These are phyloP conservation scores for Phaseolus lunatus DNA, from an alignment of 306 rosid species.

Conservation along the genomic window DNA sequence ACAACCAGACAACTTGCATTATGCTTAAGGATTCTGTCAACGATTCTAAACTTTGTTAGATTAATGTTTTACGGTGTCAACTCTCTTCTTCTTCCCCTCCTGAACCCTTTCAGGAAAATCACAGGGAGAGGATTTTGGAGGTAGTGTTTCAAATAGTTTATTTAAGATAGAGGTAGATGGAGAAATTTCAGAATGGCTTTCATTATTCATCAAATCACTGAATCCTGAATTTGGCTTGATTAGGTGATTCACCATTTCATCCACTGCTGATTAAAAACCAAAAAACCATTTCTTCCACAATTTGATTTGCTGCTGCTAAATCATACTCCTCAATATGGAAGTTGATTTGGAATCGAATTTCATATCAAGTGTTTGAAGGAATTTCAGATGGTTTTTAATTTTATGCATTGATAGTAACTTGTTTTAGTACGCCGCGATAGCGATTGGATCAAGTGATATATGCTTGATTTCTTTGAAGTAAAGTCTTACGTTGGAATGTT, in stretches of 20 bases:
- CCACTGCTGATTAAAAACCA: too few relatives aligned
- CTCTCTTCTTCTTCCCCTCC: neutral
- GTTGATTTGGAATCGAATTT: constrained; percentile 13
- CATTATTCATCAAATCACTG: neutral
- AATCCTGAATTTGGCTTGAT: neutral
- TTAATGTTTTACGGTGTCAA: neutral
- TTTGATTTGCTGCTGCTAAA: constrained; percentile 3
- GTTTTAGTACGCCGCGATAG: neutral
- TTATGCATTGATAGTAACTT: neutral
- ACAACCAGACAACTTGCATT: neutral
- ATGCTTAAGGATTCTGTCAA: neutral
- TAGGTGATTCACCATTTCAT: neutral
- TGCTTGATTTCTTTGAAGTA: neutral
- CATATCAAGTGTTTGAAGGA: constrained; percentile 11
- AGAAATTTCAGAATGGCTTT: constrained; percentile 1
- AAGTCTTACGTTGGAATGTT: neutral
- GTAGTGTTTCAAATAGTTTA: neutral
- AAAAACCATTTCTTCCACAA: neutral
- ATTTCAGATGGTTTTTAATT: neutral
- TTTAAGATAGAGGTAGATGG: constrained; percentile 8
- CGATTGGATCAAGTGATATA: too few relatives aligned
- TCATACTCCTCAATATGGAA: neutral
- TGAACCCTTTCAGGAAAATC: too few relatives aligned
- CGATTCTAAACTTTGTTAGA: neutral
- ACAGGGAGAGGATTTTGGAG: neutral